Percentiles rank a stretch among this genome's conserved stretches.
phyloP scores from a whole-genome alignment of 225 moss, liverwort and hornwort species.

The Thuidium tamariscinum region DNA sequence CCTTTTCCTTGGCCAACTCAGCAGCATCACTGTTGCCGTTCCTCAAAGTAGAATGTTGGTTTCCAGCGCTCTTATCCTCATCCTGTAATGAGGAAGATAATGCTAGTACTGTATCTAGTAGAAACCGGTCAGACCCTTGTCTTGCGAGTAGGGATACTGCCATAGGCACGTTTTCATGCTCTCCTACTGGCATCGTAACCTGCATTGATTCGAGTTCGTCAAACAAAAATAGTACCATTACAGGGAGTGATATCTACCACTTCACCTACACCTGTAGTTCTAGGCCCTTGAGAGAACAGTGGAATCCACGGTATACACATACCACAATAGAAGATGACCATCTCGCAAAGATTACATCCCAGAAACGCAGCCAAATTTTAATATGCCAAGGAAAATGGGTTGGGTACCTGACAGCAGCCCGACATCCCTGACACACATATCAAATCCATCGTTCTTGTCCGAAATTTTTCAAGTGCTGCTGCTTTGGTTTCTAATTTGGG shows the following conservation, averaged over 20 bases:
- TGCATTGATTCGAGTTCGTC: conserved; percentile 14
- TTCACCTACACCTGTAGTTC: background rate
- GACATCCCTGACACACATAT: conserved; percentile 77
- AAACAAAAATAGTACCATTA: background rate
- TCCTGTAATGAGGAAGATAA: conserved; percentile 65
- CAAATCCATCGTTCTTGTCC: conserved; percentile 58
- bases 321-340: background rate
- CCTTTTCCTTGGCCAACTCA: conserved; percentile 92
- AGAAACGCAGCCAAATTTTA: background rate
- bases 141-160: conserved; percentile 83
- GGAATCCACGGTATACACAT: background rate
- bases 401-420: conserved; percentile 82
- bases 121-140: conserved; percentile 90
- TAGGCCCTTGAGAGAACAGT: background rate
- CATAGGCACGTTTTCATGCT: conserved; percentile 46
- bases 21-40: conserved; percentile 52
- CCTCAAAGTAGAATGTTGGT: conserved; percentile 18
- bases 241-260: background rate
- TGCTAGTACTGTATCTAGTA: conserved; percentile 73
- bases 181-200: conserved; percentile 78
- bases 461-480: conserved; percentile 42
- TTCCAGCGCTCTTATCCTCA: conserved; percentile 30
- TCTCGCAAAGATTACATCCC: background rate
- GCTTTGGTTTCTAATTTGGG: conserved; percentile 70
- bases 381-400: background rate